phyloP scores from a whole-genome alignment of 2,329 filamentous ascomycete species.

The Madurella fahalii region DNA sequence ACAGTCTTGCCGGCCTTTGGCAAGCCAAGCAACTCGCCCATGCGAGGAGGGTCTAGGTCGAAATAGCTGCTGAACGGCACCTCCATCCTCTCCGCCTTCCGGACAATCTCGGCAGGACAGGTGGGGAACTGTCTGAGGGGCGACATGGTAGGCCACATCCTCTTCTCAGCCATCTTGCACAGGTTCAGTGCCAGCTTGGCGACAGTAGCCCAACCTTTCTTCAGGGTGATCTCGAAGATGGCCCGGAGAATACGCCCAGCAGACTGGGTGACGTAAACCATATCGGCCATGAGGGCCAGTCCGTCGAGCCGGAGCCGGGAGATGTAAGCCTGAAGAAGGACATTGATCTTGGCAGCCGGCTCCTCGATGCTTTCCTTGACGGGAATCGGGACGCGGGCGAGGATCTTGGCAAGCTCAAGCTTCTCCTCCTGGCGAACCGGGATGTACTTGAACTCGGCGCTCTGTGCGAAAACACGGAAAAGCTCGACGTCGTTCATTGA shows the following conservation, averaged over 20 bases:
- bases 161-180: constrained; percentile 98
- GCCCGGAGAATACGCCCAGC: constrained; percentile 93
- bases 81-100: constrained; percentile 91
- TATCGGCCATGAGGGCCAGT: constrained; percentile 92
- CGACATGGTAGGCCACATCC: constrained; percentile 99
- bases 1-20: constrained; percentile 83
- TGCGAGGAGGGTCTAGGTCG: constrained; percentile 89
- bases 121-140: constrained; percentile 84
- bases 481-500: constrained; percentile 91
- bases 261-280: constrained; percentile 98
- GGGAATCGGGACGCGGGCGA: constrained; percentile 86
- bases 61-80: constrained; percentile 93
- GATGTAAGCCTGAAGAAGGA: constrained; percentile 93
- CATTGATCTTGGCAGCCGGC: constrained; percentile 96
- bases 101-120: constrained; percentile 79
- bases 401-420: constrained; percentile 85
- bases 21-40: constrained; percentile 90
- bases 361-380: constrained; percentile 98
- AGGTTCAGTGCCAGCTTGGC: constrained; percentile 88
- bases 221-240: constrained; percentile 94
- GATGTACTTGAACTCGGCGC: constrained; percentile 98
- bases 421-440: constrained; percentile 97
- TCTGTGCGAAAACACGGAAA: constrained; percentile 93
- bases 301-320: constrained; percentile 92
- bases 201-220: constrained; percentile 92